Evolutionary conservation across 352 stramenopile species (phyloP).

Genomic region (Phytophthora agathidicida): DNA sequence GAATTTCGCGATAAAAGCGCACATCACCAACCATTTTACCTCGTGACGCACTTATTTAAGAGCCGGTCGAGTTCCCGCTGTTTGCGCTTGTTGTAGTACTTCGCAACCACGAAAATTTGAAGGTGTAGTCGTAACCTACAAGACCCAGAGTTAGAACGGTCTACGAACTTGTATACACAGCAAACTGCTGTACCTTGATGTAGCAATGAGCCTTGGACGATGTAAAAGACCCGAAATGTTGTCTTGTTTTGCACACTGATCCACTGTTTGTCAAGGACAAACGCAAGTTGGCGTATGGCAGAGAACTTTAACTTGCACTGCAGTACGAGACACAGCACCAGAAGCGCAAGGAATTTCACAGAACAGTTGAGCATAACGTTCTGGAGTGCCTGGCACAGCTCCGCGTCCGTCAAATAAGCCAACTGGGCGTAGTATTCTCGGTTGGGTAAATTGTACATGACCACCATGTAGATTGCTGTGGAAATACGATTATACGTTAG

Average conservation of each 20-base stretch:
- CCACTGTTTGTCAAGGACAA: conserved; percentile 42
- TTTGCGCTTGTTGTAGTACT: background rate
- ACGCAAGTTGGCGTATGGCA: conserved; percentile 36
- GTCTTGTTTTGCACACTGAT: conserved; percentile 36
- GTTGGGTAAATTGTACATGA: conserved; percentile 31
- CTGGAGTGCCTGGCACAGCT: conserved; percentile 15
- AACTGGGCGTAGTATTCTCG: conserved; percentile 29
- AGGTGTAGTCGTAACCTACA: conserved; percentile 19
- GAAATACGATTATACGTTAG: background rate
- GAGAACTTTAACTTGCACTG: conserved; percentile 16
- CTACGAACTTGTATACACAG: too few species aligned
- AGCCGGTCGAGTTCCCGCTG: conserved; percentile 6
- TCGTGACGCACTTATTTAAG: too few species aligned
- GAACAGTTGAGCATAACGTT: conserved; percentile 28
- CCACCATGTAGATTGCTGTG: conserved; percentile 23
- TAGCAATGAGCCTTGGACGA: conserved; percentile 26
- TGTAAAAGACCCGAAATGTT: conserved; percentile 43
- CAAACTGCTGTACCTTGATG: conserved; percentile 40
- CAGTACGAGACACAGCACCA: conserved; percentile 7
- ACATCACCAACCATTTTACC: too few species aligned
- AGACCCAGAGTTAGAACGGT: background rate
- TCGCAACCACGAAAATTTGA: conserved; percentile 12
- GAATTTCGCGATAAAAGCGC: too few species aligned
- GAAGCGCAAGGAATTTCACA: conserved; percentile 21
- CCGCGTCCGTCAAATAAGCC: conserved; percentile 11